Percentiles rank a stretch among this genome's conserved stretches.
Evolutionary conservation across 129 eudicot genomes (phyloP).

Genomic region (Pulicaria dysenterica): DNA sequence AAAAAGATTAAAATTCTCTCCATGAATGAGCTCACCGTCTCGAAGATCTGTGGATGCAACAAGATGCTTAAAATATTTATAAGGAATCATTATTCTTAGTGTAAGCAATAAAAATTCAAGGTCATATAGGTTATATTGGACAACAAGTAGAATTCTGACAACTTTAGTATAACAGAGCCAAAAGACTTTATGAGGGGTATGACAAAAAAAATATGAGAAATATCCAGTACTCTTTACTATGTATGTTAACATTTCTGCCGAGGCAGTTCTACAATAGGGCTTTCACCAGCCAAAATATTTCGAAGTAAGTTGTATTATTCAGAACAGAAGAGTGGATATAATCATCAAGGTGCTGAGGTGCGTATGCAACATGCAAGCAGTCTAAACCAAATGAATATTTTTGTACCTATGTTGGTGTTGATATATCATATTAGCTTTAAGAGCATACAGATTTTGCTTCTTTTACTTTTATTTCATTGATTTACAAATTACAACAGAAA

Average conservation of each 20-base stretch:
- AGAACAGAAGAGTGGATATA: not conserved
- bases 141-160: too few relatives aligned
- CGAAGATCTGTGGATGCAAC: conserved; percentile 62
- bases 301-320: not conserved
- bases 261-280: conserved; percentile 5
- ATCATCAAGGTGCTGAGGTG: not conserved
- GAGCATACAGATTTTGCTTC: not conserved
- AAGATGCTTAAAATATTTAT: conserved; percentile 10
- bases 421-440: not conserved
- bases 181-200: too few relatives aligned
- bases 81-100: not conserved
- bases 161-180: too few relatives aligned
- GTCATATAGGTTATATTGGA: not conserved
- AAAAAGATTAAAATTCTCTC: conserved; percentile 88
- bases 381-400: conserved; percentile 5
- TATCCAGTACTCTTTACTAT: too few relatives aligned
- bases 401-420: not conserved
- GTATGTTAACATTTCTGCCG: not conserved
- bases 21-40: conserved; percentile 84
- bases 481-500: not conserved
- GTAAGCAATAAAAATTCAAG: not conserved
- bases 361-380: conserved; percentile 8
- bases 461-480: not conserved
- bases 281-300: not conserved
- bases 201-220: too few relatives aligned